These are phyloP conservation scores for Tritrichomonas foetus DNA, from an alignment of 208 protist species.

Conservation along the genomic window DNA sequence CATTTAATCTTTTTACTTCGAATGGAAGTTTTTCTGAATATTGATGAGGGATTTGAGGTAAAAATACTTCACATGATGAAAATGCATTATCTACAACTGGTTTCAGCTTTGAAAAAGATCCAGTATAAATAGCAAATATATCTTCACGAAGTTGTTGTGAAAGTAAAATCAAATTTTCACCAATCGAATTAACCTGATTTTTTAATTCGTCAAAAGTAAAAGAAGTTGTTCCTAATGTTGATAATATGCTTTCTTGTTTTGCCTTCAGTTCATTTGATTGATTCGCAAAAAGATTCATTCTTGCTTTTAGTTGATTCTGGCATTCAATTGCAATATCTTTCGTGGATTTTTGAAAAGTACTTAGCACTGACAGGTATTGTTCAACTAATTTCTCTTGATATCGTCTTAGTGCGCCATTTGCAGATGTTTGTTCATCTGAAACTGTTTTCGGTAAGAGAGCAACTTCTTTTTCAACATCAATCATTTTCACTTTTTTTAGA, in stretches of 20 bases:
- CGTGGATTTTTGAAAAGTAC: too few relatives aligned
- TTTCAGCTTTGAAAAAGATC: neutral
- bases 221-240: neutral
- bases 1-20: neutral
- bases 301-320: too few relatives aligned
- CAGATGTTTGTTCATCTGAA: too few relatives aligned
- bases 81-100: neutral
- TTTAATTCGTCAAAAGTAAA: conserved; percentile 32
- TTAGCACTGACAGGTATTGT: too few relatives aligned
- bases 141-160: neutral
- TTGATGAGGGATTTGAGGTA: neutral
- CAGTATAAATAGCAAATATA: neutral
- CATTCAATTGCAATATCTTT: too few relatives aligned
- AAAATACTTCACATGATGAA: neutral
- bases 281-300: too few relatives aligned
- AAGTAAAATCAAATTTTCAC: neutral
- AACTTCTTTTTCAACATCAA: too few relatives aligned
- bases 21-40: neutral
- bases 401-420: too few relatives aligned
- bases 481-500: too few relatives aligned
- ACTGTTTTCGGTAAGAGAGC: too few relatives aligned
- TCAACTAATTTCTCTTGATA: too few relatives aligned
- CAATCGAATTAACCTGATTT: neutral
- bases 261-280: too few relatives aligned
- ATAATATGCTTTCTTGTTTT: neutral